Evolutionary conservation across 1,284 basidiomycete species (phyloP).

Genomic region (Moniliophthora roreri): DNA sequence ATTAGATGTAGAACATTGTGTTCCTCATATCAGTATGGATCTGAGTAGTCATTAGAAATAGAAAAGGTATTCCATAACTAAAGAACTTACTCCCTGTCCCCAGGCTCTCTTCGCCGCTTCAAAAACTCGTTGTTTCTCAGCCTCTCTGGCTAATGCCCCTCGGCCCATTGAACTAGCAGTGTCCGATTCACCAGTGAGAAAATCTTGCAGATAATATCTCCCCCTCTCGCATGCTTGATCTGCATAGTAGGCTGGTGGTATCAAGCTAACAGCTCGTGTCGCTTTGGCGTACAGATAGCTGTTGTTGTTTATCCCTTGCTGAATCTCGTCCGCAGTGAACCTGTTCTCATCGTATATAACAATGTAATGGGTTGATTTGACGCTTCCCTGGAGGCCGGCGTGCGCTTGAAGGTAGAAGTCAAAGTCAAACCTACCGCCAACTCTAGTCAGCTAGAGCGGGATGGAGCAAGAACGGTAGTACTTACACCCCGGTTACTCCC

Average conservation of each 20-base stretch:
- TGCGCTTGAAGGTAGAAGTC: slow-evolving; percentile 83
- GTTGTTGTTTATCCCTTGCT: slow-evolving; percentile 61
- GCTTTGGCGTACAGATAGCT: slow-evolving; percentile 75
- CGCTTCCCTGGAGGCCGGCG: slow-evolving; percentile 63
- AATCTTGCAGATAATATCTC: slow-evolving; percentile 66
- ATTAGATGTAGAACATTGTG: no score
- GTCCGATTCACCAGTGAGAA: slow-evolving; percentile 36
- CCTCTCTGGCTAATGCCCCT: slow-evolving; percentile 32
- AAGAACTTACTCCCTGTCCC: slow-evolving; percentile 53
- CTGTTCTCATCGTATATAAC: slow-evolving; percentile 72
- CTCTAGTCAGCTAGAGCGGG: neutral
- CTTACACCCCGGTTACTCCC: slow-evolving; percentile 67
- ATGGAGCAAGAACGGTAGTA: slow-evolving; percentile 6
- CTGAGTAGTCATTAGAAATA: no score
- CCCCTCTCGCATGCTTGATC: slow-evolving; percentile 77
- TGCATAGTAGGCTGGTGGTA: slow-evolving; percentile 76
- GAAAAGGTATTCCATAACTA: neutral
- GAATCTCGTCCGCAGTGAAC: slow-evolving; percentile 64
- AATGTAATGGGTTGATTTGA: slow-evolving; percentile 71
- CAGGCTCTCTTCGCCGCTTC: slow-evolving; percentile 53
- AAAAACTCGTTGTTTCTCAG: slow-evolving; percentile 46
- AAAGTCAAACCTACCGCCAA: slow-evolving; percentile 52
- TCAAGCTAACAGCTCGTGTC: slow-evolving; percentile 73
- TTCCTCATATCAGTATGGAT: no score
- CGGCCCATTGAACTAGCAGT: neutral